Percentiles rank a stretch among this genome's conserved stretches.
These are phyloP conservation scores for Nemania abortiva DNA, from an alignment of 2,329 filamentous ascomycete species.

Conservation along the genomic window DNA sequence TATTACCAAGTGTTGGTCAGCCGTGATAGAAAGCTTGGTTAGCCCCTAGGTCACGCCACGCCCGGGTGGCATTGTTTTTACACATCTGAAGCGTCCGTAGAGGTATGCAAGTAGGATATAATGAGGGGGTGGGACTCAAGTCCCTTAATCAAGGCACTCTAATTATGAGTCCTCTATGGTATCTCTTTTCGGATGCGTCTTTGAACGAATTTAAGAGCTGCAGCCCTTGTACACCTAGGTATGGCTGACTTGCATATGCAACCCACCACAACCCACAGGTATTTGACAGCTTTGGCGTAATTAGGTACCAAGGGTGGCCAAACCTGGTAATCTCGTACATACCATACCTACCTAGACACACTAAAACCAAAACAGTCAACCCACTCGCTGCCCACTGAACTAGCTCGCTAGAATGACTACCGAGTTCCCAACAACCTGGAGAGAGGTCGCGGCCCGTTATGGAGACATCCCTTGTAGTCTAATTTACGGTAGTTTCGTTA, in stretches of 20 bases:
- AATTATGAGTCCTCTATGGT: not conserved
- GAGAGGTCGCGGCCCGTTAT: not conserved
- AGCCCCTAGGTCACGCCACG: not conserved
- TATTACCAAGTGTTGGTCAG: not conserved
- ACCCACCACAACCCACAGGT: not conserved
- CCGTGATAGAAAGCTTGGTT: not conserved
- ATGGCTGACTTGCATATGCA: constrained; percentile 1
- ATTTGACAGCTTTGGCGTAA: not conserved
- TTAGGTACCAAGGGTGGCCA: not conserved
- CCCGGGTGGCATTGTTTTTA: not conserved
- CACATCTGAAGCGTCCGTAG: not conserved
- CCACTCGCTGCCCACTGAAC: not conserved
- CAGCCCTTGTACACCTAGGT: not conserved
- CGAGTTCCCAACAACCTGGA: not conserved
- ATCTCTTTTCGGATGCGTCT: not conserved
- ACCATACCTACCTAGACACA: not conserved
- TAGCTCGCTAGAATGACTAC: not conserved
- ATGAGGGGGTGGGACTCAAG: not conserved
- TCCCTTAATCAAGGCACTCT: not conserved
- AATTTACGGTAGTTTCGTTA: not conserved
- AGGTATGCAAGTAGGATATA: not conserved
- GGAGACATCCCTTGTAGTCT: not conserved
- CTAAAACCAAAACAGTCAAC: not conserved
- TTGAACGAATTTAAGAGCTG: not conserved
- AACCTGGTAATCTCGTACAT: not conserved